Conservation (phyloP, 345 rosid species). For the Pelargonium nanum region DNA sequence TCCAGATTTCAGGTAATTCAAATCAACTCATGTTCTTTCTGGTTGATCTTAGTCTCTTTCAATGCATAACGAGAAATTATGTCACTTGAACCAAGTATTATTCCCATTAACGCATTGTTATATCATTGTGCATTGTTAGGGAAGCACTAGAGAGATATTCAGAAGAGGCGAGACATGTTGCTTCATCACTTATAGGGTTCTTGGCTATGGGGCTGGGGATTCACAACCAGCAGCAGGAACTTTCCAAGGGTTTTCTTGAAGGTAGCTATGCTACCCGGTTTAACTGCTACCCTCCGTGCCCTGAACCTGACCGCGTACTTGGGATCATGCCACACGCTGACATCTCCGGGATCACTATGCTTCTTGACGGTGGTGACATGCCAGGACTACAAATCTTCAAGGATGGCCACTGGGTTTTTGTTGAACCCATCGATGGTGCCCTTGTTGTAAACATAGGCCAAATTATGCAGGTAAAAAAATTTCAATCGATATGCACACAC, state of each 20-base stretch:
- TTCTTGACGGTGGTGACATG: constrained; percentile 10
- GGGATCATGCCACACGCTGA: constrained; percentile 16
- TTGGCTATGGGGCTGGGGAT: constrained; percentile 12
- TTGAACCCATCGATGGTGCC: constrained; percentile 13
- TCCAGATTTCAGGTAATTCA: constrained; percentile 6
- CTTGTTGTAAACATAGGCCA: constrained; percentile 20
- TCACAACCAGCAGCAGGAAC: constrained; percentile 1
- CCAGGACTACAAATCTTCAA: constrained; percentile 16
- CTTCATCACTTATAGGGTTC: constrained; percentile 7
- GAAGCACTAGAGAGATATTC: constrained; percentile 13
- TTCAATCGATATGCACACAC: too few relatives aligned
- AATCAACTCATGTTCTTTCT: neutral
- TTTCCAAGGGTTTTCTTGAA: constrained; percentile 10
- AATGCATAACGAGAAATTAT: too few relatives aligned
- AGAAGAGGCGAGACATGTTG: constrained; percentile 16
- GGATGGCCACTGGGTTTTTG: constrained; percentile 15
- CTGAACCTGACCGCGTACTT: constrained; percentile 10
- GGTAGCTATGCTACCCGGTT: constrained; percentile 14
- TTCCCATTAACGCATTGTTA: too few relatives aligned
- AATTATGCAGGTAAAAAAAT: constrained; percentile 20
- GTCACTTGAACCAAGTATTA: too few relatives aligned
- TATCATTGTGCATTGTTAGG: neutral
- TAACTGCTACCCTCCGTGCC: constrained; percentile 19
- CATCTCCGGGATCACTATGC: constrained; percentile 15
- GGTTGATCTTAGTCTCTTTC: too few relatives aligned